These are phyloP conservation scores for Aspergillus neotritici DNA, from an alignment of 2,329 filamentous ascomycete genomes.

Conservation along the genomic window DNA sequence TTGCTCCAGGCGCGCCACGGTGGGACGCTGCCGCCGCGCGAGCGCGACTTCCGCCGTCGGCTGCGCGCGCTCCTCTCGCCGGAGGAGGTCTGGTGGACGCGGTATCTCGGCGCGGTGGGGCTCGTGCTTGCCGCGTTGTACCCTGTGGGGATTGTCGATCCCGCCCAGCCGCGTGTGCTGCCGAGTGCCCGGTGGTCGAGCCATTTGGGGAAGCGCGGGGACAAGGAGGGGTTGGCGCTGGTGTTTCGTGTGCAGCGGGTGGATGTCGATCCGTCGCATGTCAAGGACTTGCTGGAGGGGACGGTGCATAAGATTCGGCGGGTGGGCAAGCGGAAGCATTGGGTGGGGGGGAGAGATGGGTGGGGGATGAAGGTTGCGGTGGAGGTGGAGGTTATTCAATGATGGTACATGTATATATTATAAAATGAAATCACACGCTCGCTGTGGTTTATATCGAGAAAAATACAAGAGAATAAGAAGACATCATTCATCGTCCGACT, in stretches of 20 bases:
- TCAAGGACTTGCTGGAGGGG: slow-evolving; percentile 20
- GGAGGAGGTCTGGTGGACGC: slow-evolving; percentile 34
- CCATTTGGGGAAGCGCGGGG: slow-evolving; percentile 28
- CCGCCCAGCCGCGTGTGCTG: slow-evolving; percentile 21
- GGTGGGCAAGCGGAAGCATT: slow-evolving; percentile 35
- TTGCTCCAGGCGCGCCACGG: slow-evolving; percentile 31
- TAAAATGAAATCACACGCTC: no score
- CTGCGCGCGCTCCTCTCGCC: slow-evolving; percentile 24
- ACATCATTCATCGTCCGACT: no score
- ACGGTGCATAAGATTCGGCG: slow-evolving; percentile 27
- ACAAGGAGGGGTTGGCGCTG: slow-evolving; percentile 26
- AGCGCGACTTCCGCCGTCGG: slow-evolving; percentile 23
- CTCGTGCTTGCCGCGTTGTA: slow-evolving; percentile 26
- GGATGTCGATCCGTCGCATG: slow-evolving; percentile 18
- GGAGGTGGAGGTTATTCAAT: background rate
- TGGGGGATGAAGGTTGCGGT: slow-evolving; percentile 23
- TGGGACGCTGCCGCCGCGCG: slow-evolving; percentile 29
- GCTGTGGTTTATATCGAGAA: no score
- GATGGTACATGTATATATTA: no score
- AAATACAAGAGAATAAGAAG: no score
- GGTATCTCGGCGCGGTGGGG: slow-evolving; percentile 29
- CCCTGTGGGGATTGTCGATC: slow-evolving; percentile 25
- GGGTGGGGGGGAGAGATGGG: slow-evolving; percentile 27
- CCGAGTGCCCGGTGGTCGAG: slow-evolving; percentile 25
- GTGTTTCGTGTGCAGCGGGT: slow-evolving; percentile 21